Base-by-base conservation (phyloP, 2,329 filamentous ascomycete species). In the Podosphaera xanthii region DNA sequence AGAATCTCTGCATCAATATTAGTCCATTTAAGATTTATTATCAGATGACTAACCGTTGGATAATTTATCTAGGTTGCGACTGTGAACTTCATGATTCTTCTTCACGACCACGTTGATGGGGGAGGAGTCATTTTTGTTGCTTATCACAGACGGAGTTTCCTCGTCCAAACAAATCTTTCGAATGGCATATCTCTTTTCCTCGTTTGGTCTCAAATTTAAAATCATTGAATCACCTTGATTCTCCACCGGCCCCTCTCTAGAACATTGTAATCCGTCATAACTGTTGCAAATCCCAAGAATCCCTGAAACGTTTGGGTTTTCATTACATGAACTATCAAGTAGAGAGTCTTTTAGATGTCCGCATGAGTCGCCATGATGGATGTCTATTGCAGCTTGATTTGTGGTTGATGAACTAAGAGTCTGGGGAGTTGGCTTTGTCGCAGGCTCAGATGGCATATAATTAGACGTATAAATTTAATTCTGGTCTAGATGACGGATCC, bases 1-100 rank as follows among this genome's bases (percentile, higher is more conserved):
- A 97, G 72, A 60, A 97, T 83, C 76, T 98, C 92, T 96, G 71
- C 42, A 60, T 56, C 60, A 67, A 64, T 62, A 57, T 63, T 31
- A 55, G 4, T 5, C 12, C 2, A 58, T 30, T 31, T 31, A 12
- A 58, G 58, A 42, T 48, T n/a, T 58, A 50, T 53, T 31, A 57
- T 8, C 12, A 42, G n/a, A 50, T 22, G 4, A 40, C 68, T 46
- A 73, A 94, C 90, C 90, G 74, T 94, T 95, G 5, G 91, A 89
- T 63, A 95, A 83, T 63, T 80, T 74, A 36, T 69, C 68, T 35
- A 70, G 62, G 53, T 66, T 62, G 33, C 61, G 61, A 38, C 64
- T 65, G 60, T 67, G 65, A 49, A 61, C 34, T 34, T 35, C 62
- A 48, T 61, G 61, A 60, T 66, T 65, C 63, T 64, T 66, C 61